Evolutionary conservation across 257 asterid genomes (phyloP).

Genomic region (Anisodus acutangulus): DNA sequence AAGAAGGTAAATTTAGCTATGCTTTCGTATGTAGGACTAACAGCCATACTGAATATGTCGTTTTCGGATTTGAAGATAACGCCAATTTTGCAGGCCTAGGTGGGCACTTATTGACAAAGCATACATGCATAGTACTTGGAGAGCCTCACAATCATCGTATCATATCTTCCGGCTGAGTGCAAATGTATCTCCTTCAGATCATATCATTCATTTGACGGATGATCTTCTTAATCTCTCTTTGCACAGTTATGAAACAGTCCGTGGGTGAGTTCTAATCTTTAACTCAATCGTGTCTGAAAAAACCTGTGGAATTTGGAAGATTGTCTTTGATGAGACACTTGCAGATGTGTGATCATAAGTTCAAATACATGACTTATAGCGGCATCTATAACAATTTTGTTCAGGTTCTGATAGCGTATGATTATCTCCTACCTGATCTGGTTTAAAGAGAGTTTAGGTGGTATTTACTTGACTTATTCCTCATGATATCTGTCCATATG

Average conservation of each 20-base stretch:
- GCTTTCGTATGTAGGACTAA: slow-evolving; percentile 19
- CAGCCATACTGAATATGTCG: slow-evolving; percentile 29
- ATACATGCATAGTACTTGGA: slow-evolving; percentile 94
- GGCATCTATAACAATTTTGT: not conserved
- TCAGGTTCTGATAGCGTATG: slow-evolving; percentile 2
- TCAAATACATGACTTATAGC: not conserved
- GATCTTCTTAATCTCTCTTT: slow-evolving; percentile 86
- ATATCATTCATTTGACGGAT: slow-evolving; percentile 63
- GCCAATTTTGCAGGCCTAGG: slow-evolving; percentile 69
- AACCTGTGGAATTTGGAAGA: slow-evolving; percentile 17
- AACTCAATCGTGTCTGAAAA: slow-evolving; percentile 6
- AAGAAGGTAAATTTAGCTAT: slow-evolving; percentile 64
- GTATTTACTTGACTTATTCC: not conserved
- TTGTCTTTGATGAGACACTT: not conserved
- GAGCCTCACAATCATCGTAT: slow-evolving; percentile 93
- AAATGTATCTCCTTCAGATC: slow-evolving; percentile 68
- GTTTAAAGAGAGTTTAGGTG: not conserved
- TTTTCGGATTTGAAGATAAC: not conserved
- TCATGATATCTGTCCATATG: slow-evolving; percentile 1
- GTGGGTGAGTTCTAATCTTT: slow-evolving; percentile 62
- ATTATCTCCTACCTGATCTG: not conserved
- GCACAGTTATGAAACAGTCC: slow-evolving; percentile 95
- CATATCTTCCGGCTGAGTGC: slow-evolving; percentile 70
- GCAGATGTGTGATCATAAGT: slow-evolving; percentile 19
- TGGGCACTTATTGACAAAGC: slow-evolving; percentile 97